These are phyloP conservation scores for Spergularia azorica DNA, from an alignment of 179 eudicot genomes.

Conservation along the genomic window DNA sequence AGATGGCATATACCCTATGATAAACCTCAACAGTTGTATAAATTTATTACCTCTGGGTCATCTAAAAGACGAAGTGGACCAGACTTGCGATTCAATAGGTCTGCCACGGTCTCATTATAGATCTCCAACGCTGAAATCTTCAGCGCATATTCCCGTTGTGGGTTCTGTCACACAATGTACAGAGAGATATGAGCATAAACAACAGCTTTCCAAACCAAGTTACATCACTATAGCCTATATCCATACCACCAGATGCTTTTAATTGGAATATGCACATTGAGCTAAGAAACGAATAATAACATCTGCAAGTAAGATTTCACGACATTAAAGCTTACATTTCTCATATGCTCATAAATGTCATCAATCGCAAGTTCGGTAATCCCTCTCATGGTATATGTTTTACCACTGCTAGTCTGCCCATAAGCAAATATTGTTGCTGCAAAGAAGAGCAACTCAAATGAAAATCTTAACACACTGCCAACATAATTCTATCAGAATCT, in stretches of 20 bases:
- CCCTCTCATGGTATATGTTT: slow-evolving; percentile 96
- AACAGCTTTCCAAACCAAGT: background rate
- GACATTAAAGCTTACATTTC: slow-evolving; percentile 44
- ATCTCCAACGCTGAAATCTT: slow-evolving; percentile 92
- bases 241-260: background rate
- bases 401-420: slow-evolving; percentile 99
- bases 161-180: slow-evolving; percentile 41
- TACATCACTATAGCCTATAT: background rate
- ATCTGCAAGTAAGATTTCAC: background rate
- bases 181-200: background rate
- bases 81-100: slow-evolving; percentile 76
- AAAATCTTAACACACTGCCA: background rate
- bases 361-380: slow-evolving; percentile 74
- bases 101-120: slow-evolving; percentile 90
- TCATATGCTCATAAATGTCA: slow-evolving; percentile 85
- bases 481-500: background rate
- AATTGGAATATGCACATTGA: background rate
- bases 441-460: slow-evolving; percentile 23
- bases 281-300: background rate
- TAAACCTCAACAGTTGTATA: slow-evolving; percentile 9
- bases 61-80: slow-evolving; percentile 92
- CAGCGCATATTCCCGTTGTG: slow-evolving; percentile 59
- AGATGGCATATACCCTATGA: background rate
- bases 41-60: slow-evolving; percentile 83
- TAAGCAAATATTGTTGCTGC: slow-evolving; percentile 97